phyloP scores from a whole-genome alignment of 208 protist species.

The Porcisia hertigi region DNA sequence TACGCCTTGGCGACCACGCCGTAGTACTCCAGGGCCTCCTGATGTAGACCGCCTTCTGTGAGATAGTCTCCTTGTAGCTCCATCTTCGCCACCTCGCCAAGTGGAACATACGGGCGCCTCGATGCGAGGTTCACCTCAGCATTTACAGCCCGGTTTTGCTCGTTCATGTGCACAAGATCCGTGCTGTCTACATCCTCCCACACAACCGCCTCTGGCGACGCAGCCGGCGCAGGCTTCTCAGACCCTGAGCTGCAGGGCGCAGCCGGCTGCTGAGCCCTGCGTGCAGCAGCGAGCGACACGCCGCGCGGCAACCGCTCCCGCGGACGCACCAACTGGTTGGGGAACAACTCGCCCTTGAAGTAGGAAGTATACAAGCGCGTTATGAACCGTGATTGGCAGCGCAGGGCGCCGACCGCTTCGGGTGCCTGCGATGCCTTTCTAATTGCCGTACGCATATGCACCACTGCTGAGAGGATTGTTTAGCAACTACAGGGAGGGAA shows the following conservation, averaged over 20 bases:
- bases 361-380: constrained; percentile 90
- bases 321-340: constrained; percentile 73
- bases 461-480: too few species aligned
- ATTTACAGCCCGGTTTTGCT: constrained; percentile 8
- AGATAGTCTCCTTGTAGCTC: constrained; percentile 88
- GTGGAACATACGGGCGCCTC: constrained; percentile 73
- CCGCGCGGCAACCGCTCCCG: constrained; percentile 56
- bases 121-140: constrained; percentile 1
- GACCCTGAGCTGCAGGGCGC: neutral
- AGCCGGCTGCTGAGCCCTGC: constrained; percentile 10
- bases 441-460: constrained; percentile 6
- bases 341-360: constrained; percentile 74
- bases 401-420: constrained; percentile 22
- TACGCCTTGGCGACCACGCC: constrained; percentile 89
- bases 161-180: constrained; percentile 62
- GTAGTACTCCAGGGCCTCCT: constrained; percentile 89
- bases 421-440: neutral
- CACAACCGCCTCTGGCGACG: constrained; percentile 25
- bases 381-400: constrained; percentile 50
- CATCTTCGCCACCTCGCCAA: constrained; percentile 83
- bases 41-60: constrained; percentile 78
- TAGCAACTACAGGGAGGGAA: neutral
- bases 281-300: constrained; percentile 25
- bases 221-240: neutral
- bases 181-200: constrained; percentile 69